These are phyloP conservation scores for Hymenoscyphus repandus DNA, from an alignment of 2,329 filamentous ascomycete genomes.

Conservation along the genomic window DNA sequence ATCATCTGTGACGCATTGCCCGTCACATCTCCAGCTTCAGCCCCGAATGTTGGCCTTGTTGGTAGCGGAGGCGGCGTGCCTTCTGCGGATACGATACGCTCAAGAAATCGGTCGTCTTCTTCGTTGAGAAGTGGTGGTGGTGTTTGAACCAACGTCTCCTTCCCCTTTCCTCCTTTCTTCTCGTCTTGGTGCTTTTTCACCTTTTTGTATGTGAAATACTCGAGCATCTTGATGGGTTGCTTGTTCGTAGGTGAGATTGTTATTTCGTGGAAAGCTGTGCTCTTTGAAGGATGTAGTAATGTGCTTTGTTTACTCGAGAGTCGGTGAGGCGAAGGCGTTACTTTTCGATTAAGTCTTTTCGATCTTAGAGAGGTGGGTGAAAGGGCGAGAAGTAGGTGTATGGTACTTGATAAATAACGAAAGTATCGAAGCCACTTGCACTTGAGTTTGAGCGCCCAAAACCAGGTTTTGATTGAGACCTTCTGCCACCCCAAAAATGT, in stretches of 20 bases:
- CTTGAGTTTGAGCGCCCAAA: too few species aligned
- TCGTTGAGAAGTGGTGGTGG: slow-evolving; percentile 44
- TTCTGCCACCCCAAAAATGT: too few species aligned
- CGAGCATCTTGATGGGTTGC: slow-evolving; percentile 44
- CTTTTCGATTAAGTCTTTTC: too few species aligned
- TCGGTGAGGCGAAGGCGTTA: too few species aligned
- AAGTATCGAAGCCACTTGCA: too few species aligned
- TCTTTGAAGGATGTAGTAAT: too few species aligned
- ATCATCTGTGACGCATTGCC: slow-evolving; percentile 30
- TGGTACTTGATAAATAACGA: too few species aligned
- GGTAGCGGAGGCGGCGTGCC: slow-evolving; percentile 50
- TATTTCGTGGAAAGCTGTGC: too few species aligned
- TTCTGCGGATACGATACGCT: slow-evolving; percentile 46
- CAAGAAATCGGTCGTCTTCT: slow-evolving; percentile 55
- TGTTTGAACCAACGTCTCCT: slow-evolving; percentile 13
- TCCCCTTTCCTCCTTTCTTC: slow-evolving; percentile 39
- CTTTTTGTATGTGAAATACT: slow-evolving; percentile 59
- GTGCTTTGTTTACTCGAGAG: too few species aligned
- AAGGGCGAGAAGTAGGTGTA: too few species aligned
- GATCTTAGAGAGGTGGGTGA: too few species aligned
- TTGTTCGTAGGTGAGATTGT: not conserved
- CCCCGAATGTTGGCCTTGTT: slow-evolving; percentile 17
- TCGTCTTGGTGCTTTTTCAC: slow-evolving; percentile 54
- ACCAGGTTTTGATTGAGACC: too few species aligned
- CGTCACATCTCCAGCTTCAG: slow-evolving; percentile 22